Base-by-base conservation (phyloP, 805 yeast genomes). In the Wickerhamomyces hampshirensis region DNA sequence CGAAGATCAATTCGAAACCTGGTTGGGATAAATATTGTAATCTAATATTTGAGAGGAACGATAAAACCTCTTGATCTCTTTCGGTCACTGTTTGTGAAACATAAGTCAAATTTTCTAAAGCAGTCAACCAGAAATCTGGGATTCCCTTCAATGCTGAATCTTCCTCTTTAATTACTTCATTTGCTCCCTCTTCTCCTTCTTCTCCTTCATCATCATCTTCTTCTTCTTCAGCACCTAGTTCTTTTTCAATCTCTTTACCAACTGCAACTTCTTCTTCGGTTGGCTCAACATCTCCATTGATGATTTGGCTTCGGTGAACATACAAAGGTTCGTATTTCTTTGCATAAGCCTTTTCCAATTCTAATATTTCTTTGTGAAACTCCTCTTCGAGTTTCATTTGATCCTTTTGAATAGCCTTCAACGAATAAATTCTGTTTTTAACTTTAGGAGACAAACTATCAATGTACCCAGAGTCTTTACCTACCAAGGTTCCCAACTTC, bases 41-140 rank as follows among this genome's bases (percentile, higher is more conserved):
- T 47, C 79, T 77, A 46, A 93, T 70, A 58, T 93, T 87, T 23
- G 57, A 58, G 53, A 93, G 71, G 53, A 66, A 65, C 43, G 73
- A 69, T 48, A 93, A 73, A 6, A 88, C 91, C 55, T 85, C 96
- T 34, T 82, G 74, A 62, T 93, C 98, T 55, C 95, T 77, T 38
- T 87, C 96, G 30, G 93, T 77, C 51, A 93, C 84, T 46, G 86
- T 78, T 44, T 88, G 94, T 23, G 87, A 75, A 33, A 89, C 77
- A 19, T 84, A 78, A 19, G 79, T 76, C 50, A 93, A 69, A 65
- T 89, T 93, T 60, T 84, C 91, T 62, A 93, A 68, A 5, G 98
- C 95, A 14, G 98, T 93, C 53, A 91, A 72, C 98, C 98, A 93
- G 71, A 93, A 93, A 33, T 84, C 79, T 39, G 98, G 98, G 48